These are phyloP conservation scores for Scleroderma bovista DNA, from an alignment of 768 basidiomycete genomes.

Conservation along the genomic window DNA sequence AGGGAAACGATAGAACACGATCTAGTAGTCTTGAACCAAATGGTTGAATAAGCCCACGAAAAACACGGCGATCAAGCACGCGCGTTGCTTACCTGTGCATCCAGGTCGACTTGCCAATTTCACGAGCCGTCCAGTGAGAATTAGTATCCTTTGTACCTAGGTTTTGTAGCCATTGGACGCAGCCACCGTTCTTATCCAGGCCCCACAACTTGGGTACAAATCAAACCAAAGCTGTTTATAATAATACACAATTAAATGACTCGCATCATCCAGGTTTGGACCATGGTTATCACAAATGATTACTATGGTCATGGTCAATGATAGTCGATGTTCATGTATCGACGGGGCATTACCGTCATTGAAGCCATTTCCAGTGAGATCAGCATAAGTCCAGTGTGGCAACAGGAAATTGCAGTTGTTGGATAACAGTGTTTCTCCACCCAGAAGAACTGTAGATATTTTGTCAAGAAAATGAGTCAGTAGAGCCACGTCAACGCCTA, in stretches of 20 bases:
- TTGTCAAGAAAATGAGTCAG: no score
- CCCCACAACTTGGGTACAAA: neutral
- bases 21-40: no score
- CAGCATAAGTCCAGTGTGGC: constrained; percentile 10
- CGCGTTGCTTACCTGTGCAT: constrained; percentile 14
- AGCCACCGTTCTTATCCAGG: constrained; percentile 4
- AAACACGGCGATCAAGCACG: no score
- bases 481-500: no score
- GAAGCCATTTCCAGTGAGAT: constrained; percentile 12
- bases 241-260: constrained; percentile 1
- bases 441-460: neutral
- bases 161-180: constrained; percentile 13
- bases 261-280: constrained; percentile 11
- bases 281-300: constrained; percentile 15
- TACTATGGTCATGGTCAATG: neutral
- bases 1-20: no score
- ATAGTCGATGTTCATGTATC: no score
- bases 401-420: constrained; percentile 13
- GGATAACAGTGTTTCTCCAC: constrained; percentile 3
- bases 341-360: constrained; percentile 18
- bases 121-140: constrained; percentile 5
- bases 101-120: constrained; percentile 11
- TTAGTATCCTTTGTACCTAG: neutral
- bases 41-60: no score
- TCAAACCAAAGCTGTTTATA: neutral